Percentiles rank a stretch among this genome's conserved stretches.
These are phyloP conservation scores for Leucocoprinus gongylophorus DNA, from an alignment of 1,284 basidiomycete genomes.

Conservation along the genomic window DNA sequence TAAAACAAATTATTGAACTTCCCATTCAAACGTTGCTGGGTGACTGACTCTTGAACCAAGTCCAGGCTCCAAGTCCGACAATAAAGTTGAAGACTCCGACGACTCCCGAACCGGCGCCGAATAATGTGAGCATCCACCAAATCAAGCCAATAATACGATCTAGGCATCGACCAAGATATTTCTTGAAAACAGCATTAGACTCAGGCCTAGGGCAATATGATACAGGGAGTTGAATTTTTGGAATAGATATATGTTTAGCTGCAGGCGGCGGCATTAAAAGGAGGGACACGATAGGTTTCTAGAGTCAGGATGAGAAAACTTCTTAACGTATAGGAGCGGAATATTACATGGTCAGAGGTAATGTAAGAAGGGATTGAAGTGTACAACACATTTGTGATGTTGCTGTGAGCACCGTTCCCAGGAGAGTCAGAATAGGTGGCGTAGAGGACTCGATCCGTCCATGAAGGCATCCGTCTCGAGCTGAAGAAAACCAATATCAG, in stretches of 20 bases:
- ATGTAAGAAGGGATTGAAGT: conserved; percentile 73
- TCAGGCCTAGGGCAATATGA: conserved; percentile 47
- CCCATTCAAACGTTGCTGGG: conserved; percentile 11
- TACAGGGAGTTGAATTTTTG: conserved; percentile 44
- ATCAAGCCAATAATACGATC: conserved; percentile 68
- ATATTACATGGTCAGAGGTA: conserved; percentile 67
- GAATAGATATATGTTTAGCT: conserved; percentile 18
- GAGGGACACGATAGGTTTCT: conserved; percentile 69
- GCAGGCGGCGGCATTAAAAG: conserved; percentile 45
- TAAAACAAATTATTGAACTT: background rate
- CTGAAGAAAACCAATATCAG: conserved; percentile 28
- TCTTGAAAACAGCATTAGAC: conserved; percentile 48
- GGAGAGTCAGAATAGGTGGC: conserved; percentile 69
- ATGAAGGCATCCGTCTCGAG: conserved; percentile 76
- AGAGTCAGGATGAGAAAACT: conserved; percentile 5
- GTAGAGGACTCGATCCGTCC: conserved; percentile 94
- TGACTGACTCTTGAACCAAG: conserved; percentile 38
- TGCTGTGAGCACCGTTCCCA: conserved; percentile 42
- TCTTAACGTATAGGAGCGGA: conserved; percentile 2
- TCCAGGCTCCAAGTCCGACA: conserved; percentile 51
- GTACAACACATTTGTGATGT: conserved; percentile 60
- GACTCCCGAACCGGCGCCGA: conserved; percentile 68
- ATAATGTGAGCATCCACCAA: conserved; percentile 66
- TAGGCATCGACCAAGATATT: conserved; percentile 52
- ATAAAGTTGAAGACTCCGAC: conserved; percentile 65